Base-by-base conservation (phyloP, 176 grass and related monocot species). In the Oryza glumipatula region DNA sequence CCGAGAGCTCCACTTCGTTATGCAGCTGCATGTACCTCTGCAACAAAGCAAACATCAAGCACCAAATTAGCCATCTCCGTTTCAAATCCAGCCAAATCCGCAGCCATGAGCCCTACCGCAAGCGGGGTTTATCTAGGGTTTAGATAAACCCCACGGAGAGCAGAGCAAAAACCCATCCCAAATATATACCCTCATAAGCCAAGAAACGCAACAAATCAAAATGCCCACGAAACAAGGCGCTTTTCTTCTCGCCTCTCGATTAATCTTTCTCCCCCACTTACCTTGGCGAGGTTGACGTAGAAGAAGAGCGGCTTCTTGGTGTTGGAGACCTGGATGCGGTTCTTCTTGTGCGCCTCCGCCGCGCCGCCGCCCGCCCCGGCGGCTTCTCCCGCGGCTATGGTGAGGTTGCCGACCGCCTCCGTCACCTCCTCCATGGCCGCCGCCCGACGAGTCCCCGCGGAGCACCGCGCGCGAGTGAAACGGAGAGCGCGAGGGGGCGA, bases 251-350 rank as follows among this genome's bases (percentile, higher is more conserved):
- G 32, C 36, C 13, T 22, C 30, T 19, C 64, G 3, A 69, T 5
- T 41, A 48, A 9, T 28, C 78, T 32, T 32, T 32, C 11, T 10
- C 2, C 16, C 16, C 9, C 3, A 32, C 35, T 70, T 70, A 98
- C 95, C 92, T 98, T 98, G 72, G 95, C 90, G 72, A 98, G 92
- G 80, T 98, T 98, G 88, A 98, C 92, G 78, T 98, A 95, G 85
- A 98, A 98, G 89, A 98, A 98, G 81, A 98, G 92, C n/a, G 95
- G 95, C 86, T 98, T 98, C 95, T 98, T 98, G 72, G 90, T 95
- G 73, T 98, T 98, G 82, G 95, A 98, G 24, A 98, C 92, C 47
- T 95, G 92, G 89, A 98, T 95, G 75, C 87, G 77, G 75, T 95
- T 98, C 92, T 95, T 93, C 87, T 91, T 98, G 90, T 94, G 89